Evolutionary conservation across 257 asterid species (phyloP), one percentile per base, ranked within the genome.

Genomic region (Thymus quinquecostatus): DNA sequence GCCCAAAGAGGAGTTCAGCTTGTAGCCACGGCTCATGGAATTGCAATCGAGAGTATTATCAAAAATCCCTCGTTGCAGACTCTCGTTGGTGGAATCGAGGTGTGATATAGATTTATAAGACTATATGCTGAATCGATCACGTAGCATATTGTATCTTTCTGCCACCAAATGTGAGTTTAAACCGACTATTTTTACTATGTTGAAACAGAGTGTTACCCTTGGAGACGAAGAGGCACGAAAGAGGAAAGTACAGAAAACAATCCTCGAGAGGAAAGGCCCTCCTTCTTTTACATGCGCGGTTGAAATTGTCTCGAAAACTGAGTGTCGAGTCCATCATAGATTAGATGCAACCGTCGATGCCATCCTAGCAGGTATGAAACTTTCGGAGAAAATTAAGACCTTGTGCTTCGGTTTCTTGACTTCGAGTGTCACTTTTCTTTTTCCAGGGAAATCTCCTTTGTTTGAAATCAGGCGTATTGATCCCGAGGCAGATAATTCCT

Each of bases 1-100:
- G 96, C 99, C 60, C 99, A 94, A 85, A 86, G 99, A 87, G 99
- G 99, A 58, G 99, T 94, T 66, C 99, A 91, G 89, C 99, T 94
- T 58, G 99, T 94, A 71, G 99, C 87, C 48, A 94, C 99, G 4
- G 99, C 99, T 69, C 99, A 94, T 78, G 98, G 99, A 69, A 85
- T 86, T 77, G 85, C 97, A 4, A 89, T 94, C 4, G 99, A 94
- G 79, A 94, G 93, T 81, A 86, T 94, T 73, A 84, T 91, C 11
- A 94, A 89, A 70, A 94, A 94, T 75, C 97, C 99, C 30, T 86
- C 97, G 48, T 76, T 94, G 81, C 99, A 94, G 84, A 86, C 79
- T 64, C 99, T 94, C 71, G 95, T 94, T 68, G 99, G 99, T 69
- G 99, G 99, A 85, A 89, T 94, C 64, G 99, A 94, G 99, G 99